Evolutionary conservation across 768 basidiomycete genomes (phyloP).

Genomic region (Boletus rubroflammeus): DNA sequence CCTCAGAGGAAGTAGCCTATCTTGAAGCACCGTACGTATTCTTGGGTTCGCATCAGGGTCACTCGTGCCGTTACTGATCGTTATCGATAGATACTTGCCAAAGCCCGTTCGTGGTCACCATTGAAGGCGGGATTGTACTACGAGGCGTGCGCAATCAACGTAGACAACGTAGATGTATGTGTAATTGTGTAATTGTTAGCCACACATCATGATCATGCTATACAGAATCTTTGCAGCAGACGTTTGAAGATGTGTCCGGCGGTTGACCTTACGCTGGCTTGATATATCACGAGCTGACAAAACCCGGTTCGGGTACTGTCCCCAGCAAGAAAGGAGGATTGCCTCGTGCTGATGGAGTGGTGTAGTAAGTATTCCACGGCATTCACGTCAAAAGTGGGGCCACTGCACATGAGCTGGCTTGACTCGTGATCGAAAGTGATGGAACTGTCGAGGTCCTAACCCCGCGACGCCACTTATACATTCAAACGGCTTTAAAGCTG

Average conservation of each 20-base stretch:
- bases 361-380: no score
- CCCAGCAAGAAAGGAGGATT: no score
- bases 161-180: not conserved
- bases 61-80: not conserved
- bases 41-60: not conserved
- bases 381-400: no score
- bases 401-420: no score
- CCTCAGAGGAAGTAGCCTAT: conserved; percentile 23
- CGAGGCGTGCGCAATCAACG: not conserved
- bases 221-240: not conserved
- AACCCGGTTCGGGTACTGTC: no score
- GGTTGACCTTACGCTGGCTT: no score
- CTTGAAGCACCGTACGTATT: conserved; percentile 26
- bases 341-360: no score
- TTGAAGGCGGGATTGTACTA: not conserved
- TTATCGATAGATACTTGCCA: conserved; percentile 13
- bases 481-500: not conserved
- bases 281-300: no score
- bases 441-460: no score
- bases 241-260: no score
- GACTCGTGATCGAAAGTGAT: no score
- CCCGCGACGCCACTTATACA: not conserved
- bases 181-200: not conserved
- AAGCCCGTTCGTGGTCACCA: conserved; percentile 18
- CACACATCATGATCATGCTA: not conserved